Evolutionary conservation across 2,329 filamentous ascomycete genomes (phyloP), one percentile per base, ranked within the genome.

Genomic region (Microcyclosporella mali): DNA sequence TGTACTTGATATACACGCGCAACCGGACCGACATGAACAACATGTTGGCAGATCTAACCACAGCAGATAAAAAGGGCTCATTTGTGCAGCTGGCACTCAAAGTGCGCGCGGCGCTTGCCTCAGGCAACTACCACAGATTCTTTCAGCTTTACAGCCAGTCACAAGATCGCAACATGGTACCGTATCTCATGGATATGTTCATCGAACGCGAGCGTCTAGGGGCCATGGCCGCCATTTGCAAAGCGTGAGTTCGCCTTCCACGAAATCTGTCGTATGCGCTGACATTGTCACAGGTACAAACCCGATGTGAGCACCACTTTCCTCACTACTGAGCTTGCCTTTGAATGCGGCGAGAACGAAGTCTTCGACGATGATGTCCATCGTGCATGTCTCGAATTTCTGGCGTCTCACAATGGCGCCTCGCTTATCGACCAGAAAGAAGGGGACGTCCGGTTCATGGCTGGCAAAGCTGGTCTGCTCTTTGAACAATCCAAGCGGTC

Each of bases 181-280:
- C 85, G 57, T 97, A 97, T 69, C 78, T 98, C 39, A 94, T 98
- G 86, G 92, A 98, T 72, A 95, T 95, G 87, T 97, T 98, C 72
- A 85, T 97, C 65, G 82, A 82, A 60, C 83, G 92, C 62, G 90
- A 98, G 72, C 86, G 92, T 59, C 79, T 98, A 54, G 82, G 84
- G 62, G 92, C 92, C 53, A 71, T 98, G 62, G 84, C 88, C 65
- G 87, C 84, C 65, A 92, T 98, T 56, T 95, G 88, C 78, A 94
- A 79, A 86, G 82, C 86, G 92, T 98, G 72, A 73, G 90, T 80
- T n/a, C n/a, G 33, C 17, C 12, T 6, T n/a, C 16, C 0, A 11
- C 15, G 17, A 21, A 25, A 9, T 15, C 2, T 16, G 12, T 2
- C n/a, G 32, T 6, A 17, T 9, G 19, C 37, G 16, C 77, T 84